Evolutionary conservation across 495 filamentous ascomycete species (phyloP).

Genomic region (Talaromyces borbonicus): DNA sequence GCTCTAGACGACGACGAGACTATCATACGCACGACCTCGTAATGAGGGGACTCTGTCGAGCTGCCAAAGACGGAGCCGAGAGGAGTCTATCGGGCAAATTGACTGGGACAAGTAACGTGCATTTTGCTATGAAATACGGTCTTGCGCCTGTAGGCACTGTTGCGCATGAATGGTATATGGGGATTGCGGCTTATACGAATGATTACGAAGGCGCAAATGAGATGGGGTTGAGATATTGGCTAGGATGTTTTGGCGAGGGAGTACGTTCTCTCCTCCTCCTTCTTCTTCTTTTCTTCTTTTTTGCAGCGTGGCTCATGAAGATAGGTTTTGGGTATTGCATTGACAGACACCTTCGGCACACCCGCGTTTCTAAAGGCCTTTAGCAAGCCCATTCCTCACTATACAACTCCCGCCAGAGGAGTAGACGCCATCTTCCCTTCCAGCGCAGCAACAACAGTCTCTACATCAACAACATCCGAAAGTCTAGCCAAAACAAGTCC

Average conservation of each 20-base stretch:
- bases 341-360: conserved; percentile 98
- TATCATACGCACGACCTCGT: conserved; percentile 94
- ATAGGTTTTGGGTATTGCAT: conserved; percentile 71
- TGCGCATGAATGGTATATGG: conserved; percentile 99
- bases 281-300: background rate
- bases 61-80: conserved; percentile 55
- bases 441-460: conserved; percentile 19
- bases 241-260: conserved; percentile 83
- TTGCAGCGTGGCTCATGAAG: background rate
- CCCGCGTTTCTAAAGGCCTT: conserved; percentile 82
- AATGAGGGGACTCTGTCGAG: conserved; percentile 68
- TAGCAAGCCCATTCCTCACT: conserved; percentile 46
- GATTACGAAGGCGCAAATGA: conserved; percentile 80
- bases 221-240: conserved; percentile 73
- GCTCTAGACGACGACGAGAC: conserved; percentile 75
- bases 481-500: conserved; percentile 20
- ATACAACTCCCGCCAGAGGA: conserved; percentile 24
- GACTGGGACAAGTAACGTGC: conserved; percentile 89
- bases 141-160: conserved; percentile 83
- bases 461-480: conserved; percentile 14
- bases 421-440: conserved; percentile 20
- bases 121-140: conserved; percentile 86
- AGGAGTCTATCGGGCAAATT: conserved; percentile 59
- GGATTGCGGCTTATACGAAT: conserved; percentile 80
- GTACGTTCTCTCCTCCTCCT: conserved; percentile 24